Conservation (phyloP, 2,329 filamentous ascomycete genomes). For the Epichloe brachyelytri region DNA sequence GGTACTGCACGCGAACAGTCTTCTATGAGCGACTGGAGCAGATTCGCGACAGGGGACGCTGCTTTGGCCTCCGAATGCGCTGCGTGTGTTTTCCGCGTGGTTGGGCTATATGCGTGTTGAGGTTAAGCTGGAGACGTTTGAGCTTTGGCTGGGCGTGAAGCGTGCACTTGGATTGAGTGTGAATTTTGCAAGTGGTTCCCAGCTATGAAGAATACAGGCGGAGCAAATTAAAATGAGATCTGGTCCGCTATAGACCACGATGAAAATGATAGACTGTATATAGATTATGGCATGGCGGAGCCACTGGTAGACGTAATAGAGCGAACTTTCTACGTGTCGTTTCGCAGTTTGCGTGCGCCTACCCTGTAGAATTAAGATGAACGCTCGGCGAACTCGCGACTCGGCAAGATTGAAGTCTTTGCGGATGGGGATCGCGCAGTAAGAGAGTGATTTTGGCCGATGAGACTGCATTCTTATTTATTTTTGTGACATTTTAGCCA, state of each 20-base stretch:
- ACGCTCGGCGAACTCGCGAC: too few species aligned
- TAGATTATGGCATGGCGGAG: slow-evolving; percentile 1
- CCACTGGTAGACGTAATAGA: background rate
- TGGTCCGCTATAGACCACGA: too few species aligned
- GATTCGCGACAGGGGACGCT: slow-evolving; percentile 39
- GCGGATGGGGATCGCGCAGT: too few species aligned
- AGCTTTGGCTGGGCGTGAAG: slow-evolving; percentile 46
- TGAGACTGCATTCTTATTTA: too few species aligned
- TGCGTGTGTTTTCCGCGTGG: slow-evolving; percentile 43
- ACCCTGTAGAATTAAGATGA: background rate
- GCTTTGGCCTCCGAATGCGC: slow-evolving; percentile 44
- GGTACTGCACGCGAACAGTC: slow-evolving; percentile 55
- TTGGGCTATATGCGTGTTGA: slow-evolving; percentile 46
- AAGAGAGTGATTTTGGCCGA: too few species aligned
- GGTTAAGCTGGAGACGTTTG: slow-evolving; percentile 49
- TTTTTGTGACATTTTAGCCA: too few species aligned
- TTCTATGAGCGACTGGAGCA: slow-evolving; percentile 51
- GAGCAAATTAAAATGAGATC: background rate
- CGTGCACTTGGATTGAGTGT: slow-evolving; percentile 26
- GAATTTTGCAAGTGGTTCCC: slow-evolving; percentile 13
- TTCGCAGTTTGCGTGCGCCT: background rate
- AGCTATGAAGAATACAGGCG: slow-evolving; percentile 9
- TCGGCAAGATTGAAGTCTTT: too few species aligned
- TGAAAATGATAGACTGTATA: slow-evolving; percentile 9
- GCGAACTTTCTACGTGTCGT: too few species aligned